These are phyloP conservation scores for Serendipita sp. DNA, from an alignment of 768 basidiomycete species.

Conservation along the genomic window DNA sequence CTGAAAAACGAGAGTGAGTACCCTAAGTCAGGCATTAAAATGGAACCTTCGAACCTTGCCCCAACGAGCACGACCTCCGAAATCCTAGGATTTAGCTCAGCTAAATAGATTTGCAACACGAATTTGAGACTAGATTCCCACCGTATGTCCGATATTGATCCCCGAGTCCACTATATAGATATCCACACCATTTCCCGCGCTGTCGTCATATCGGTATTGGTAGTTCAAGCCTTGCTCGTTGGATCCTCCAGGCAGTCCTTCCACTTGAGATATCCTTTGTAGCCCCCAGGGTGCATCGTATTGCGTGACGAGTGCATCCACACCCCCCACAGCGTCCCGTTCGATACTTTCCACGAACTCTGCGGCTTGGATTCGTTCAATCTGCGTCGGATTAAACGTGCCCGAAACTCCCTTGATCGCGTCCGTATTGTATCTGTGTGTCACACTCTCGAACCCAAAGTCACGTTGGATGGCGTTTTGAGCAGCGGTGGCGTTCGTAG, in stretches of 20 bases:
- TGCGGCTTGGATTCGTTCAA: not conserved
- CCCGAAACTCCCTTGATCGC: not conserved
- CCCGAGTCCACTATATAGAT: slow-evolving; percentile 21
- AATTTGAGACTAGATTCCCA: not conserved
- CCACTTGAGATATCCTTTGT: not conserved
- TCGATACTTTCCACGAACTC: not conserved
- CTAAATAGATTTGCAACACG: not conserved
- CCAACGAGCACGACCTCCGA: not conserved
- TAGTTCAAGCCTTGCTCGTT: slow-evolving; percentile 10
- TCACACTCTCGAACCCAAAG: not conserved
- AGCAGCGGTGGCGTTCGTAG: not conserved
- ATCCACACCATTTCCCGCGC: slow-evolving; percentile 24
- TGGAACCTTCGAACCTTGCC: not conserved
- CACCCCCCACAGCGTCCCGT: not conserved
- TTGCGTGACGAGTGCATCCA: not conserved
- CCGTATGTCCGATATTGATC: slow-evolving; percentile 1
- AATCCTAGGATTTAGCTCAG: not conserved
- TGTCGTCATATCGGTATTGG: slow-evolving; percentile 20
- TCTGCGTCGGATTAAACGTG: not conserved
- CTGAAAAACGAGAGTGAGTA: not conserved
- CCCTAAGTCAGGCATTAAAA: not conserved
- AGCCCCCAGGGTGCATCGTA: not conserved
- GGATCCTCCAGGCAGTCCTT: not conserved
- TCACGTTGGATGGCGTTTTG: not conserved
- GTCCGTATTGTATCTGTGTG: not conserved